Conservation (phyloP, 257 asterid species). For the Fraxinus quadrangulata region DNA sequence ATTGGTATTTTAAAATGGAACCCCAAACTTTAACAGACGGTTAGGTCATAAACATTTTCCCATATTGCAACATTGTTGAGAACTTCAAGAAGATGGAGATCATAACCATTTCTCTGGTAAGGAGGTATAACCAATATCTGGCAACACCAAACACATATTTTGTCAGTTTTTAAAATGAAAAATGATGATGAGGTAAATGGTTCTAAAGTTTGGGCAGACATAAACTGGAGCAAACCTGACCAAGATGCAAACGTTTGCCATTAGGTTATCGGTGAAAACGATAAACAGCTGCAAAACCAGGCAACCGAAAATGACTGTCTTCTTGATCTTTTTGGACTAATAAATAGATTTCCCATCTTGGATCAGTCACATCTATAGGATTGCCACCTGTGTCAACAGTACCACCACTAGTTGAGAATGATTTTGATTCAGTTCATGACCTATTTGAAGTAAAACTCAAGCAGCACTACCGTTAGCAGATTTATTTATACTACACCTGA, state of each 20-base stretch:
- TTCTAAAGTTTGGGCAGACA: constrained; percentile 3
- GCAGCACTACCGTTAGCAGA: neutral
- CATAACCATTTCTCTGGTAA: constrained; percentile 82
- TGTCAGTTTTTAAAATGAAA: constrained; percentile 17
- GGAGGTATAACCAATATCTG: constrained; percentile 83
- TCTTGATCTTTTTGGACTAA: constrained; percentile 49
- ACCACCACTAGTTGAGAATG: neutral
- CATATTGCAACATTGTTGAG: constrained; percentile 65
- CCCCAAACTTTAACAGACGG: too few relatives aligned
- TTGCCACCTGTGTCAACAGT: constrained; percentile 76
- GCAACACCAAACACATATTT: constrained; percentile 28
- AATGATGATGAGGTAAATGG: neutral
- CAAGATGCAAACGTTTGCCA: constrained; percentile 74
- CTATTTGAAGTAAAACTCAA: neutral
- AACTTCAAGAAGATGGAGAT: constrained; percentile 62
- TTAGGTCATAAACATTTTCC: constrained; percentile 76
- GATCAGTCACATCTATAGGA: constrained; percentile 89
- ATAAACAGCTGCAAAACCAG: constrained; percentile 91
- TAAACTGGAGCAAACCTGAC: constrained; percentile 62
- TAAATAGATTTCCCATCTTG: constrained; percentile 82
- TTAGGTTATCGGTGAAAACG: constrained; percentile 76
- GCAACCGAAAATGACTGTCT: constrained; percentile 39
- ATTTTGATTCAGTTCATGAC: neutral
- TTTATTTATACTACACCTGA: neutral
- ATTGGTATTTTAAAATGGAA: too few relatives aligned